Conservation (phyloP, 768 basidiomycete species). For the Termitomyces sp. region DNA sequence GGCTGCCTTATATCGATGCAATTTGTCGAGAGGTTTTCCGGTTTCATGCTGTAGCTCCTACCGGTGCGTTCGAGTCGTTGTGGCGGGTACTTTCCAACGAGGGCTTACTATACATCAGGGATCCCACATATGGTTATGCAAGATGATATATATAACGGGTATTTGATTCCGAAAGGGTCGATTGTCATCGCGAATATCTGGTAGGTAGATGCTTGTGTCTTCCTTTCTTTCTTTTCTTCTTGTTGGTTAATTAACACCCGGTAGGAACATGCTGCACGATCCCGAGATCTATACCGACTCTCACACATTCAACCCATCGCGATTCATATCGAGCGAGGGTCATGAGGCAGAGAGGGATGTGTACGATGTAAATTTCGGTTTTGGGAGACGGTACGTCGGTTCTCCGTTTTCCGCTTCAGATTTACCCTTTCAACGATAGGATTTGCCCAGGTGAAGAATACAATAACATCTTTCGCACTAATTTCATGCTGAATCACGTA, state of each 20-base stretch:
- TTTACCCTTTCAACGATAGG: not conserved
- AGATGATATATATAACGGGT: slow-evolving; percentile 20
- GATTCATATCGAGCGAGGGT: slow-evolving; percentile 12
- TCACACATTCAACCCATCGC: slow-evolving; percentile 16
- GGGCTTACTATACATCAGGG: slow-evolving; percentile 7
- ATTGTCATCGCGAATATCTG: slow-evolving; percentile 22
- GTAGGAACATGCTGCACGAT: slow-evolving; percentile 22
- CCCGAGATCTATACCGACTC: slow-evolving; percentile 15
- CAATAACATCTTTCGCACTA: too few species aligned
- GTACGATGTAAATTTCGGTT: slow-evolving; percentile 39
- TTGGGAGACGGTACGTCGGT: slow-evolving; percentile 37
- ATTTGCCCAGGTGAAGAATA: not conserved
- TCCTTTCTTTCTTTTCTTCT: too few species aligned
- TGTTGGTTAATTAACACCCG: too few species aligned
- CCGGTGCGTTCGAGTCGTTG: not conserved
- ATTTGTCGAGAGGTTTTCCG: slow-evolving; percentile 19
- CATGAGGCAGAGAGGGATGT: slow-evolving; percentile 29
- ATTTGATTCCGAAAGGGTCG: slow-evolving; percentile 23
- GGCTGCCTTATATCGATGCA: slow-evolving; percentile 24
- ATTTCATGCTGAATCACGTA: not conserved
- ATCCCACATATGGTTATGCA: slow-evolving; percentile 24
- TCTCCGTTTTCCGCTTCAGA: not conserved
- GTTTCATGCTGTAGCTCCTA: not conserved
- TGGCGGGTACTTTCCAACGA: too few species aligned
- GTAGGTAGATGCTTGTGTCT: too few species aligned